These are phyloP conservation scores for Smittium culicis DNA, from an alignment of 371 early-diverging fungal species.

Conservation along the genomic window DNA sequence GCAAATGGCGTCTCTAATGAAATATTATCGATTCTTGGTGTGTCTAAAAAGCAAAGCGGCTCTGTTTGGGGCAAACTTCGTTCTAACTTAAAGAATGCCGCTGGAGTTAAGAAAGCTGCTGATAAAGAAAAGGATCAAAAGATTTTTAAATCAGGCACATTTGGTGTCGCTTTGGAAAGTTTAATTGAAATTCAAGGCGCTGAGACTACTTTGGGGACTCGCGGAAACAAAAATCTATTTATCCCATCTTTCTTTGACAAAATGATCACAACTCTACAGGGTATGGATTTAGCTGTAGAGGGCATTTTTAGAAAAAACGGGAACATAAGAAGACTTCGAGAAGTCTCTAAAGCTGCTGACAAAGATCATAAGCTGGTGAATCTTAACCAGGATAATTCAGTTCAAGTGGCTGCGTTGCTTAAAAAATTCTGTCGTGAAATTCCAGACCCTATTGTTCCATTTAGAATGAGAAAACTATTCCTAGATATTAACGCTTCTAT, in stretches of 20 bases:
- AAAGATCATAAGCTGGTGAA: conserved; percentile 50
- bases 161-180: conserved; percentile 79
- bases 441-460: conserved; percentile 88
- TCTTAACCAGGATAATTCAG: conserved; percentile 55
- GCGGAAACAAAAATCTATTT: conserved; percentile 48
- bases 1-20: conserved; percentile 12
- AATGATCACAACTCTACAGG: conserved; percentile 55
- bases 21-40: conserved; percentile 56
- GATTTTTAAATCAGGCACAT: conserved; percentile 48
- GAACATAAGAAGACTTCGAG: conserved; percentile 74
- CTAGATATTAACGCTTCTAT: conserved; percentile 34
- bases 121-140: conserved; percentile 25
- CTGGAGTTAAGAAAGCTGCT: conserved; percentile 12
- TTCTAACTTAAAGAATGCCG: conserved; percentile 31
- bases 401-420: conserved; percentile 85
- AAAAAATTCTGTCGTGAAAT: conserved; percentile 89
- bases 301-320: conserved; percentile 96
- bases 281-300: conserved; percentile 77
- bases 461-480: conserved; percentile 66
- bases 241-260: conserved; percentile 78
- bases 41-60: conserved; percentile 25
- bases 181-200: conserved; percentile 71
- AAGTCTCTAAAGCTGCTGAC: conserved; percentile 55
- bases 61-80: conserved; percentile 31
- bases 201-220: conserved; percentile 65